A percentile compares a stretch with the other conserved stretches of the same genome.
Evolutionary conservation across 2,329 filamentous ascomycete genomes (phyloP).

Genomic region (Alternaria longipes): DNA sequence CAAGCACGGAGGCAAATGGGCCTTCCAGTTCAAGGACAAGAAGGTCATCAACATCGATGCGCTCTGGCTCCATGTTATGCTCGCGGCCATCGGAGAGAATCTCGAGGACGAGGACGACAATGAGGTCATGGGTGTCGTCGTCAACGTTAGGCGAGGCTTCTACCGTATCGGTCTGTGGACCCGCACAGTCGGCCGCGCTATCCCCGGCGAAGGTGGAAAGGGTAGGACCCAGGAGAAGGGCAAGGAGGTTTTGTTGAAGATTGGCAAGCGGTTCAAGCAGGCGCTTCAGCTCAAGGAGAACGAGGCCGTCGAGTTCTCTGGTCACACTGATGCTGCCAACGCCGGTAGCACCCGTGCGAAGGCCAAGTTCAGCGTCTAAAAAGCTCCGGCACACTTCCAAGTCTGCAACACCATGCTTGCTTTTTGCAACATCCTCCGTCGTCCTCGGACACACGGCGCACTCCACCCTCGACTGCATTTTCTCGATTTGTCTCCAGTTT

Average conservation of each 20-base stretch:
- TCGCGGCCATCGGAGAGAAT: slow-evolving; percentile 95
- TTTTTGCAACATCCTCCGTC: slow-evolving; percentile 11
- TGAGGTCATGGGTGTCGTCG: slow-evolving; percentile 98
- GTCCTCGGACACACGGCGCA: slow-evolving; percentile 19
- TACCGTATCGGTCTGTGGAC: slow-evolving; percentile 99
- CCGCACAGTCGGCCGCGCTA: slow-evolving; percentile 86
- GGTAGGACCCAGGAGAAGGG: slow-evolving; percentile 82
- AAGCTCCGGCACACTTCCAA: not conserved
- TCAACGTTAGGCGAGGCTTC: slow-evolving; percentile 98
- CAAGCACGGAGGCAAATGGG: slow-evolving; percentile 99
- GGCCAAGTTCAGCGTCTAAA: slow-evolving; percentile 87
- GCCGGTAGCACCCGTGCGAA: slow-evolving; percentile 94
- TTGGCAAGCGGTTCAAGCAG: slow-evolving; percentile 92
- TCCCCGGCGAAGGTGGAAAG: slow-evolving; percentile 79
- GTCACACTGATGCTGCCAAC: slow-evolving; percentile 93
- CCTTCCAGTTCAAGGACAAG: slow-evolving; percentile 98
- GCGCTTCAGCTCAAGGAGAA: slow-evolving; percentile 79
- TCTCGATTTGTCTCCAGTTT: slow-evolving; percentile 34
- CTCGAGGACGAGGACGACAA: slow-evolving; percentile 94
- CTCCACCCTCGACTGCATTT: slow-evolving; percentile 23
- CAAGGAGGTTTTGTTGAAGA: slow-evolving; percentile 81
- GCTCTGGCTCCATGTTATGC: slow-evolving; percentile 96
- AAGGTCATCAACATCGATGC: slow-evolving; percentile 90
- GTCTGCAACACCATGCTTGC: slow-evolving; percentile 9
- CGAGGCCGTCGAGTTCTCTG: slow-evolving; percentile 92